phyloP scores from a whole-genome alignment of 1,139 yeast species.

The Meyerozyma guilliermondii region DNA sequence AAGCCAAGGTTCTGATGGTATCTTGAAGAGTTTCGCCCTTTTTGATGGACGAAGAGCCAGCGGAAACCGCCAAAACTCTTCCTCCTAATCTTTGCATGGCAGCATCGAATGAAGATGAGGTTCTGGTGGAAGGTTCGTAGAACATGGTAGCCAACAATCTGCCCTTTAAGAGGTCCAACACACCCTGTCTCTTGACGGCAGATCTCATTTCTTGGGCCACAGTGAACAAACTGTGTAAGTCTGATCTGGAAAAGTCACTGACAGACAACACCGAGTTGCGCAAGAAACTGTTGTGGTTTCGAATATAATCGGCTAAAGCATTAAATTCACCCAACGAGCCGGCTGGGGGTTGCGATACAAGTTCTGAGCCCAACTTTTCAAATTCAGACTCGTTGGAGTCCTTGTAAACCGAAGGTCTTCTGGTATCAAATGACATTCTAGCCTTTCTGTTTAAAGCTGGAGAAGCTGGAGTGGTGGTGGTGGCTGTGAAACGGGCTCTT shows the following conservation, averaged over 20 bases:
- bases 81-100: constrained; percentile 99
- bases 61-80: constrained; percentile 83
- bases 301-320: constrained; percentile 70
- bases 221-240: constrained; percentile 86
- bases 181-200: constrained; percentile 96
- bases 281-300: constrained; percentile 81
- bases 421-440: constrained; percentile 46
- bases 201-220: constrained; percentile 98
- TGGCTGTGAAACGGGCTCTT: constrained; percentile 35
- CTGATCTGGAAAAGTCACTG: constrained; percentile 77
- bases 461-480: constrained; percentile 39
- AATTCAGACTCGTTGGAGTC: constrained; percentile 36
- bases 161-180: constrained; percentile 83
- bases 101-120: constrained; percentile 94
- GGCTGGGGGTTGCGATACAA: constrained; percentile 69
- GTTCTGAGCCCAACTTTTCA: constrained; percentile 59
- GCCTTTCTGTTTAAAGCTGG: constrained; percentile 39
- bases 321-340: constrained; percentile 69
- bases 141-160: constrained; percentile 91
- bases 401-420: constrained; percentile 41
- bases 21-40: constrained; percentile 99
- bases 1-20: constrained; percentile 89
- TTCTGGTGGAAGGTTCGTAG: constrained; percentile 97
- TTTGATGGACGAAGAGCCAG: constrained; percentile 84
- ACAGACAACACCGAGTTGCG: constrained; percentile 87